phyloP scores from a whole-genome alignment of 805 yeast genomes.

The Priceomyces castillae region DNA sequence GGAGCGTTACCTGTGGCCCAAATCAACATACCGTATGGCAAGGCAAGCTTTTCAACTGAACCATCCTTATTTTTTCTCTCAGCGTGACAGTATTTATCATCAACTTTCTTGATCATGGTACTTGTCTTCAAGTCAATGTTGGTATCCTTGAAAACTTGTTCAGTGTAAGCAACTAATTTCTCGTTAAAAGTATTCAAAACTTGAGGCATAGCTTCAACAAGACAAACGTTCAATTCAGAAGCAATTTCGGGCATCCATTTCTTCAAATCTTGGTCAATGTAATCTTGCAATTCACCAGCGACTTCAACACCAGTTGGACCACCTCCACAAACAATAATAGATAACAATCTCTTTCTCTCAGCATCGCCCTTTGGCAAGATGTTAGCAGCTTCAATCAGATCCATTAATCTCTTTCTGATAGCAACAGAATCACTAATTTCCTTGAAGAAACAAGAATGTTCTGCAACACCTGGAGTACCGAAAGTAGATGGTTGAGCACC shows the following conservation, averaged over 20 bases:
- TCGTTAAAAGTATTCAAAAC: slow-evolving; percentile 75
- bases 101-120: slow-evolving; percentile 87
- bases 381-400: slow-evolving; percentile 85
- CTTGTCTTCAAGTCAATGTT: slow-evolving; percentile 75
- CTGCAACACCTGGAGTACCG: slow-evolving; percentile 91
- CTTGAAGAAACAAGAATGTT: slow-evolving; percentile 83
- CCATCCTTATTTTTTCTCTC: slow-evolving; percentile 65
- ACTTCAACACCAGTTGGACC: slow-evolving; percentile 99
- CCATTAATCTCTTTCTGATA: slow-evolving; percentile 79
- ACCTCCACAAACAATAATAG: slow-evolving; percentile 93
- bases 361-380: slow-evolving; percentile 70
- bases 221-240: slow-evolving; percentile 75
- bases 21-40: slow-evolving; percentile 89
- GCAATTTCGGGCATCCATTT: slow-evolving; percentile 89
- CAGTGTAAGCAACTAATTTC: slow-evolving; percentile 73
- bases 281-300: slow-evolving; percentile 95
- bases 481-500: slow-evolving; percentile 95
- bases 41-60: slow-evolving; percentile 50
- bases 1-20: slow-evolving; percentile 99
- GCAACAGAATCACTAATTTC: slow-evolving; percentile 86
- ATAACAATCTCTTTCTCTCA: slow-evolving; percentile 80
- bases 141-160: slow-evolving; percentile 63
- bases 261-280: slow-evolving; percentile 83
- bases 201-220: slow-evolving; percentile 89
- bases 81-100: slow-evolving; percentile 66